Base-by-base conservation (phyloP, 2,329 filamentous ascomycete species). In the Sporothrix humicola region DNA sequence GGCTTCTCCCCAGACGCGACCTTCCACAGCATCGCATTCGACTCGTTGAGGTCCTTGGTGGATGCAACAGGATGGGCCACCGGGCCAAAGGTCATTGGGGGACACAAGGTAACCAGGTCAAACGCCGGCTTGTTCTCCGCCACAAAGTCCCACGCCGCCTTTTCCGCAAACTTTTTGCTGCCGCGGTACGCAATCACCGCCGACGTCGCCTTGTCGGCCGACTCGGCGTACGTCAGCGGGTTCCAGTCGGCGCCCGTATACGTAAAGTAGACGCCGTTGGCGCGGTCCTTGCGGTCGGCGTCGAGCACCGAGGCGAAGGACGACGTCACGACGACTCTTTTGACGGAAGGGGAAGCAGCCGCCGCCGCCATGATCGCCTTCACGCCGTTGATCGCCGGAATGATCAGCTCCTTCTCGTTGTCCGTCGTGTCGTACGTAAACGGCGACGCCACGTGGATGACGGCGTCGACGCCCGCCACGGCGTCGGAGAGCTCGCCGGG, bases 121-220 rank as follows among this genome's bases (percentile, higher is more conserved):
- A 88, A 89, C 37, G 76, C 77, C 37, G 85, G 84, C 71, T 82
- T 82, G 1, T 72, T 56, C 9, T 78, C 75, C 15, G 77, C 78
- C 37, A 88, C 82, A 66, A 87, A 88, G 52, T 86, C 84, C 87
- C 87, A 88, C 0, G 85, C 85, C 0, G 86, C 83, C 72, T 81
- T 81, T 81, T 89, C 87, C 63, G 87, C 87, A 2, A 86, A 82
- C 66, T 82, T 86, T 82, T 89, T 89, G 78, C 85, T 87, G 5
- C 85, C 86, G 73, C 86, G 85, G 82, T 89, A 89, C 52, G 84
- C 85, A 15, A 76, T 70, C 81, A 79, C 68, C 6, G 74, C 59
- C 20, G 13, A 65, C 2, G 82, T 83, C 6, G 82, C 78, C 1
- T 81, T 81, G 42, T 79, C 79, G 59, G 79, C 78, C 37, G 85